Evolutionary conservation across 2,329 filamentous ascomycete genomes (phyloP).

Genomic region (Sporothrix phasma): DNA sequence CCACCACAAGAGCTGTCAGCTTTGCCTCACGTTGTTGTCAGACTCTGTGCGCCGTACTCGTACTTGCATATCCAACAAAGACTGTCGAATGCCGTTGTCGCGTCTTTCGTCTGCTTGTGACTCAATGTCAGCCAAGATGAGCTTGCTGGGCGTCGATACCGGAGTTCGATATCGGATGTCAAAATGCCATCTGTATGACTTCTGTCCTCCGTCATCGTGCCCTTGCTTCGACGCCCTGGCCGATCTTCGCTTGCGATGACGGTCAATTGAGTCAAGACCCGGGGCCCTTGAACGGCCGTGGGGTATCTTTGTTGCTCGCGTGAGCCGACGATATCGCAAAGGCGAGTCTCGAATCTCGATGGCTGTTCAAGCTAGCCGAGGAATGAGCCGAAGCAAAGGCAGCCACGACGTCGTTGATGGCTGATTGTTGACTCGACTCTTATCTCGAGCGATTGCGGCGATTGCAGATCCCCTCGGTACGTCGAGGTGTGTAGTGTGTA

Average conservation of each 20-base stretch:
- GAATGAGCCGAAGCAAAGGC: neutral
- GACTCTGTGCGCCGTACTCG: no score
- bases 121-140: neutral
- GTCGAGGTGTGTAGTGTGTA: no score
- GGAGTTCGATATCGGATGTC: constrained; percentile 2
- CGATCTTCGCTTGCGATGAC: neutral
- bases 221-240: neutral
- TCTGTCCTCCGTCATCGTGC: neutral
- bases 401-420: neutral
- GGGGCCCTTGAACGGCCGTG: no score
- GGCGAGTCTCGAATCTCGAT: neutral
- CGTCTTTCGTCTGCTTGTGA: neutral
- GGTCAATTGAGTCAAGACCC: neutral
- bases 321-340: neutral
- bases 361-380: neutral
- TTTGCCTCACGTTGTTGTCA: neutral
- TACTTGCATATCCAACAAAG: no score
- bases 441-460: neutral
- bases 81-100: neutral
- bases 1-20: neutral
- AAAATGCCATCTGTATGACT: neutral
- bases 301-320: neutral
- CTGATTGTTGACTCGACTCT: neutral
- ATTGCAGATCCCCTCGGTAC: neutral
- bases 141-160: neutral